These are phyloP conservation scores for Apophysomyces trapeziformis DNA, from an alignment of 371 early-diverging fungal species.

Conservation along the genomic window DNA sequence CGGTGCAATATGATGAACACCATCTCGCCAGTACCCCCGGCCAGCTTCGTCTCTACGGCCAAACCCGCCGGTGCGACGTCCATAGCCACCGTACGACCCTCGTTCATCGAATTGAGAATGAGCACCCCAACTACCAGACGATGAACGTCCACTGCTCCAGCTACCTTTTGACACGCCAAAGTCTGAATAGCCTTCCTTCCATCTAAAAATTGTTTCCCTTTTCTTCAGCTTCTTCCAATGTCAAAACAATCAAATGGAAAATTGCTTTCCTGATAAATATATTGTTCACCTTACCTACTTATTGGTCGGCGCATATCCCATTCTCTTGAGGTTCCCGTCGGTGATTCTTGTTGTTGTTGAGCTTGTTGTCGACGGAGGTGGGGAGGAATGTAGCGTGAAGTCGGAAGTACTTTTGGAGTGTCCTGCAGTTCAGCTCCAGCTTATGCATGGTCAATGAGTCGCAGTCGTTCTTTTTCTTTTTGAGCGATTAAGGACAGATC, in stretches of 20 bases:
- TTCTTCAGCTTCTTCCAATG: too few relatives aligned
- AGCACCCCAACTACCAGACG: conserved; percentile 32
- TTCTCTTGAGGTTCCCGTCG: conserved; percentile 15
- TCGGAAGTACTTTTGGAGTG: conserved; percentile 3
- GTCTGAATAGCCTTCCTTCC: conserved; percentile 24
- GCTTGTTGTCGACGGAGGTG: conserved; percentile 34
- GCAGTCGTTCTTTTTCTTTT: not conserved
- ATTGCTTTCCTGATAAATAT: conserved; percentile 5
- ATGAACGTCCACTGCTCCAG: conserved; percentile 34
- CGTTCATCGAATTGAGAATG: conserved; percentile 40
- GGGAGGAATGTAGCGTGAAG: conserved; percentile 27
- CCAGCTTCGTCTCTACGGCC: conserved; percentile 44
- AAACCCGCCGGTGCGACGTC: conserved; percentile 47
- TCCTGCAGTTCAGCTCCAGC: not conserved
- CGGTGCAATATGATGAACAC: conserved; percentile 67
- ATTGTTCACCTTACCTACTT: too few relatives aligned
- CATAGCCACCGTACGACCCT: conserved; percentile 45
- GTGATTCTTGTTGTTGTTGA: not conserved
- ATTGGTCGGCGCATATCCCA: conserved; percentile 13
- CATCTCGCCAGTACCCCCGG: conserved; percentile 64
- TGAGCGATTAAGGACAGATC: not conserved
- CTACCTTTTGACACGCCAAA: conserved; percentile 44
- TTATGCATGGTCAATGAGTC: not conserved
- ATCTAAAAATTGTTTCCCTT: conserved; percentile 9
- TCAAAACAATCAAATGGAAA: conserved; percentile 10